These are phyloP conservation scores for Tetracentron sinense DNA, from an alignment of 164 flowering plant species.

Conservation along the genomic window DNA sequence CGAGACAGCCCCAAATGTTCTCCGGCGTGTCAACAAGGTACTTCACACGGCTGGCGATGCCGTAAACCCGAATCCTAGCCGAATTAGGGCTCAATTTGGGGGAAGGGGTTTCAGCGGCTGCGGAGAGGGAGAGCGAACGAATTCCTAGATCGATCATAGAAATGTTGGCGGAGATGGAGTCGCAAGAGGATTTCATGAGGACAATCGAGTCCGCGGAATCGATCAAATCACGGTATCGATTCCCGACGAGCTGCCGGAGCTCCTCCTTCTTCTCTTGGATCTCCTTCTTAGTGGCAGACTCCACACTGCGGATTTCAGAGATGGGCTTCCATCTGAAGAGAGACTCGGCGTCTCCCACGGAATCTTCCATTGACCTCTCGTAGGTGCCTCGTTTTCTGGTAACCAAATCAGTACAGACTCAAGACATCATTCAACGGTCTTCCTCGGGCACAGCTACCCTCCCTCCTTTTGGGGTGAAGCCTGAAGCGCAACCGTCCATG, in stretches of 20 bases:
- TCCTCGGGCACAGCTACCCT: too few species aligned
- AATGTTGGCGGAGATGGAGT: slow-evolving; percentile 48
- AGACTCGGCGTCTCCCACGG: slow-evolving; percentile 43
- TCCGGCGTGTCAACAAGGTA: slow-evolving; percentile 75
- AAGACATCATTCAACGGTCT: too few species aligned
- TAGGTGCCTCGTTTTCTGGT: too few species aligned
- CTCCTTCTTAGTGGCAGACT: slow-evolving; percentile 39
- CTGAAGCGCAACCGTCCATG: too few species aligned
- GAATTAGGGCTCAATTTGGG: slow-evolving; percentile 26
- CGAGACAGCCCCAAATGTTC: slow-evolving; percentile 77
- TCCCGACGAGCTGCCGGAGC: slow-evolving; percentile 72
- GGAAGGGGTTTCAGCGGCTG: slow-evolving; percentile 19
- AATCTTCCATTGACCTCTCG: too few species aligned
- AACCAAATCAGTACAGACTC: too few species aligned
- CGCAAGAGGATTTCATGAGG: slow-evolving; percentile 52
- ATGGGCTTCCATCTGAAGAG: slow-evolving; percentile 59
- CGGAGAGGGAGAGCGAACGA: slow-evolving; percentile 35
- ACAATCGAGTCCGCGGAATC: slow-evolving; percentile 79
- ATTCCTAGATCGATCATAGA: slow-evolving; percentile 37
- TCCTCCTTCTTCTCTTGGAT: slow-evolving; percentile 63
- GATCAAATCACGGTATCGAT: slow-evolving; percentile 66
- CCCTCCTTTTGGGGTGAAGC: too few species aligned
- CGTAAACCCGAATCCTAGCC: slow-evolving; percentile 29
- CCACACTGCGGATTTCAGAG: slow-evolving; percentile 56
- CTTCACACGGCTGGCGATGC: slow-evolving; percentile 66